phyloP scores from a whole-genome alignment of 1,284 basidiomycete genomes.

The Marasmius oreades region DNA sequence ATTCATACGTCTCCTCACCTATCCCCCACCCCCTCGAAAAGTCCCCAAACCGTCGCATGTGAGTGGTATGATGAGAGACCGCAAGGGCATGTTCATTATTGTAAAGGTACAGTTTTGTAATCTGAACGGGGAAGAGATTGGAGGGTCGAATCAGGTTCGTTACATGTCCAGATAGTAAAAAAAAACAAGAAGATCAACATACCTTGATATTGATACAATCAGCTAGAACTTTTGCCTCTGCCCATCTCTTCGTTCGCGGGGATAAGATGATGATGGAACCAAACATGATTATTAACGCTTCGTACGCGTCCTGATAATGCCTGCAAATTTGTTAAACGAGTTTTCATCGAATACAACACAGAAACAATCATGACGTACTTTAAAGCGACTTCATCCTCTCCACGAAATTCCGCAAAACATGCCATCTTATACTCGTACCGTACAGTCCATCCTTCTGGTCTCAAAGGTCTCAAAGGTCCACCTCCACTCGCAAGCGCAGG shows the following conservation, averaged over 20 bases:
- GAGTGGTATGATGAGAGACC: conserved; percentile 77
- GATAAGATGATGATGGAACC: conserved; percentile 81
- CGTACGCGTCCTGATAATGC: conserved; percentile 91
- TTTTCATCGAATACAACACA: conserved; percentile 13
- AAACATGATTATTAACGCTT: conserved; percentile 81
- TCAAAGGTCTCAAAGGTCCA: conserved; percentile 50
- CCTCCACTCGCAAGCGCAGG: conserved; percentile 38
- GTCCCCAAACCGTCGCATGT: conserved; percentile 83
- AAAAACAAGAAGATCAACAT: conserved; percentile 14
- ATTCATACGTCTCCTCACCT: conserved; percentile 95
- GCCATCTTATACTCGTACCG: conserved; percentile 97
- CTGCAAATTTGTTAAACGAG: conserved; percentile 34
- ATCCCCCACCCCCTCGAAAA: conserved; percentile 94
- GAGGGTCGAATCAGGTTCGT: no score
- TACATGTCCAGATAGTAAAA: no score
- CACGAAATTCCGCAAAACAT: conserved; percentile 90
- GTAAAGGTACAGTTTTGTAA: conserved; percentile 87
- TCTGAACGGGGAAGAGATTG: conserved; percentile 38
- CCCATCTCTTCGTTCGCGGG: conserved; percentile 95
- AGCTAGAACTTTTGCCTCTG: conserved; percentile 94
- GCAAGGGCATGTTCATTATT: conserved; percentile 78
- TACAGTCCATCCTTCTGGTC: conserved; percentile 92
- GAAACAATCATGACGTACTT: conserved; percentile 48
- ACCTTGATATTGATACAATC: conserved; percentile 91
- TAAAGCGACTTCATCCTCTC: conserved; percentile 85